Base-by-base conservation (phyloP, 2,329 filamentous ascomycete species). In the Gnomoniopsis smithogilvyi region DNA sequence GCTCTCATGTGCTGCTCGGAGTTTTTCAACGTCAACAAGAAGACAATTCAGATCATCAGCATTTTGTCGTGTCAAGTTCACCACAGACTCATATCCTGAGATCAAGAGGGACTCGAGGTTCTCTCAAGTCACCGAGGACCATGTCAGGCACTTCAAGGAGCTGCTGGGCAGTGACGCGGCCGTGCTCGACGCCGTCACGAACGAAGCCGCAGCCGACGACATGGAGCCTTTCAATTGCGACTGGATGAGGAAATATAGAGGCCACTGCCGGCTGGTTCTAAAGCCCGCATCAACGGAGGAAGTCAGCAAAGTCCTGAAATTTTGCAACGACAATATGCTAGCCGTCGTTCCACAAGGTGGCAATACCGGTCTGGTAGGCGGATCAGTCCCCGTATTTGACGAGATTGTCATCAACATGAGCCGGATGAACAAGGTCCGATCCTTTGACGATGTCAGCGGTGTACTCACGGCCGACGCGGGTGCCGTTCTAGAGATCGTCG, bases 191-290 rank as follows among this genome's bases (percentile, higher is more conserved):
- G 91, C 91, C 53, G 82, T 96, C 56, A 91, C 86, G 3, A 75
- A 85, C 65, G 86, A 93, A 73, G 86, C 76, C 33, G 72, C 86
- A 15, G 77, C 81, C 2, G 90, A 91, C 67, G 95, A 98, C 70
- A 82, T 98, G 64, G 91, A 95, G 71, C 84, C 90, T 8, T 99
- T 92, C 82, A 99, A 99, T 75, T 86, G 88, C 71, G 95, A 99
- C 77, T 99, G 96, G 95, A 97, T 99, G 93, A 88, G 91, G 75
- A 99, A 99, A 77, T 99, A 96, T 78, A 88, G 91, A 62, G 96
- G 95, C 33, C 92, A 97, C 74, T 87, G 91, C 62, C 86, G 88
- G 69, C 79, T 99, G 26, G 92, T 98, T 4, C 78, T 99, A 63
- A 96, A 92, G 76, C 95, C 95, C 12, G 84, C 82, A 54, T 89